Evolutionary conservation across 169 alveolate species (phyloP).

Genomic region (Amoebophrya sp.): DNA sequence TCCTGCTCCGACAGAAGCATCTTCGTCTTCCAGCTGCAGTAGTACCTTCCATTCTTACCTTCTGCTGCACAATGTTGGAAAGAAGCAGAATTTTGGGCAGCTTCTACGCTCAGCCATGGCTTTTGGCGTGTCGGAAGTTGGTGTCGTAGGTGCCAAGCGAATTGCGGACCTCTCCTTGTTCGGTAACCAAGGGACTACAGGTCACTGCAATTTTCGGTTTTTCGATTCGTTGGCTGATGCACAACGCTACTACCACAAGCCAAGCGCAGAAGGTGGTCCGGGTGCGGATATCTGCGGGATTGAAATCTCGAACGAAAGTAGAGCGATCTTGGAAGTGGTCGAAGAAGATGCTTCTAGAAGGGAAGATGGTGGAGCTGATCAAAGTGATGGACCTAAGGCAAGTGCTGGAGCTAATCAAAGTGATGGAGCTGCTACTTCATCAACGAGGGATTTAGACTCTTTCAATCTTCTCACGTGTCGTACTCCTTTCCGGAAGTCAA

Average conservation of each 20-base stretch:
- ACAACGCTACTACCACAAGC: background rate
- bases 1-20: no score
- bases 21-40: no score
- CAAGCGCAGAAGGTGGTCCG: background rate
- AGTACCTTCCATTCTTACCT: constrained; percentile 49
- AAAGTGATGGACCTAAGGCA: background rate
- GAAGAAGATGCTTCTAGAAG: background rate
- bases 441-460: background rate
- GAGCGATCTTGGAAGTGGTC: background rate
- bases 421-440: background rate
- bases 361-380: background rate
- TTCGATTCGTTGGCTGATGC: background rate
- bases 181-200: constrained; percentile 36
- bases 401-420: background rate
- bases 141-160: constrained; percentile 50
- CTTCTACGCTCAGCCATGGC: constrained; percentile 52
- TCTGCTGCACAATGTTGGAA: constrained; percentile 47
- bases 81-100: constrained; percentile 51
- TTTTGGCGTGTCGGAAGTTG: constrained; percentile 53
- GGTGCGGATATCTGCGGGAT: background rate
- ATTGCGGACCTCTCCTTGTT: constrained; percentile 39
- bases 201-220: background rate
- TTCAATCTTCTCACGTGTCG: background rate
- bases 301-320: background rate
- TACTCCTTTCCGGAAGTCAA: constrained; percentile 56